phyloP scores from a whole-genome alignment of 306 rosid genomes.

The Purshia tridentata region DNA sequence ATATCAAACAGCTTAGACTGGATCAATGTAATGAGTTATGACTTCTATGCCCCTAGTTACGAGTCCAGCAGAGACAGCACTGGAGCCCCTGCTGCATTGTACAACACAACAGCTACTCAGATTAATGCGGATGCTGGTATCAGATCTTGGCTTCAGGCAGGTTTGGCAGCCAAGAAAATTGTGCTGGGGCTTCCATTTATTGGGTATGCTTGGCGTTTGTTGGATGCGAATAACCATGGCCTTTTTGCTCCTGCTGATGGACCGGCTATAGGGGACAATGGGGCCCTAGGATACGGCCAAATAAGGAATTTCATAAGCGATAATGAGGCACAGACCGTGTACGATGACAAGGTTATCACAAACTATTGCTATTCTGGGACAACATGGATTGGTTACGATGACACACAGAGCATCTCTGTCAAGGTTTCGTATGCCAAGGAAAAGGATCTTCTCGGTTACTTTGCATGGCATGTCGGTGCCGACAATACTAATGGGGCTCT shows the following conservation, averaged over 20 bases:
- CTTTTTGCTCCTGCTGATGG: constrained; percentile 39
- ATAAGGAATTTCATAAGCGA: constrained; percentile 18
- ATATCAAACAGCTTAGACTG: constrained; percentile 36
- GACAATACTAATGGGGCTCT: constrained; percentile 24
- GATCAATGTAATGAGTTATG: constrained; percentile 44
- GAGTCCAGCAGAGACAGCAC: constrained; percentile 1
- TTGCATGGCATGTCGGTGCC: constrained; percentile 38
- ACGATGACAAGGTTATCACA: constrained; percentile 15
- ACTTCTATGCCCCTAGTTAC: constrained; percentile 35
- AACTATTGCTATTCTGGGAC: constrained; percentile 35
- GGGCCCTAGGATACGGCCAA: constrained; percentile 8
- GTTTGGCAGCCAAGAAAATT: constrained; percentile 25
- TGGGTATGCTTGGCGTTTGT: constrained; percentile 35
- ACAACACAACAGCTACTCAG: not conserved
- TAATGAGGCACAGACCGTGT: not conserved
- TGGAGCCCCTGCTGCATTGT: constrained; percentile 29
- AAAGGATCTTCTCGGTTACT: constrained; percentile 39
- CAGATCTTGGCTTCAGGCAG: constrained; percentile 23
- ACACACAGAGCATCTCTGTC: constrained; percentile 24
- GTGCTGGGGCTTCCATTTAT: constrained; percentile 32
- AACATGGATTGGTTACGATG: constrained; percentile 48
- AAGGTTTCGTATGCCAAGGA: constrained; percentile 41
- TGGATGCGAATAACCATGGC: constrained; percentile 14
- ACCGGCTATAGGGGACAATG: constrained; percentile 10
- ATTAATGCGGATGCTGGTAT: constrained; percentile 18